Evolutionary conservation across 1,139 yeast species (phyloP).

Genomic region (Yamadazyma songkhlaensis): DNA sequence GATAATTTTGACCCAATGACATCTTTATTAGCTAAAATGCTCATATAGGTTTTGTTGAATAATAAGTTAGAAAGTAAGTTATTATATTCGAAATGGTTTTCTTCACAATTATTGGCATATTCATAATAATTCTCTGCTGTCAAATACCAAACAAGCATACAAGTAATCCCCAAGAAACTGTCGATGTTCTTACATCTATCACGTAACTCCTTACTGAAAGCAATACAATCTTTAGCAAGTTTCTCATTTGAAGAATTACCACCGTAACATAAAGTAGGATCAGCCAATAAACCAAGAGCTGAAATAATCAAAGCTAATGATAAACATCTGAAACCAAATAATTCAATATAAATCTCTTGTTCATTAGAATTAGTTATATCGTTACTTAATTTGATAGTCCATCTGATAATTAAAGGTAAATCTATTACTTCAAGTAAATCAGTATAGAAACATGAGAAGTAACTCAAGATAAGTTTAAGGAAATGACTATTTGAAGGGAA

Average conservation of each 20-base stretch:
- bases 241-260: constrained; percentile 12
- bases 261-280: constrained; percentile 10
- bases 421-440: constrained; percentile 17
- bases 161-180: constrained; percentile 24
- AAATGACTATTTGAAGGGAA: constrained; percentile 14
- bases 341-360: constrained; percentile 4
- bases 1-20: constrained; percentile 6
- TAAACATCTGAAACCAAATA: constrained; percentile 15
- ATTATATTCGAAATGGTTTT: constrained; percentile 31
- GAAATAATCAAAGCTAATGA: constrained; percentile 20
- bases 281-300: constrained; percentile 23
- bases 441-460: constrained; percentile 15
- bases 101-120: constrained; percentile 21
- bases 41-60: constrained; percentile 26
- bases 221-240: constrained; percentile 23
- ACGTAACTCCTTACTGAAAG: constrained; percentile 21
- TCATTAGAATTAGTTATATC: constrained; percentile 6
- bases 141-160: constrained; percentile 30
- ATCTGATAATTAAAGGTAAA: constrained; percentile 10
- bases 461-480: constrained; percentile 14
- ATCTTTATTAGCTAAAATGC: constrained; percentile 11
- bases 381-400: constrained; percentile 6
- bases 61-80: constrained; percentile 26
- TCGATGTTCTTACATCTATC: constrained; percentile 19
- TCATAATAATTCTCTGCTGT: constrained; percentile 23